Conservation (phyloP, 768 basidiomycete species). For the Podaxis sp. region DNA sequence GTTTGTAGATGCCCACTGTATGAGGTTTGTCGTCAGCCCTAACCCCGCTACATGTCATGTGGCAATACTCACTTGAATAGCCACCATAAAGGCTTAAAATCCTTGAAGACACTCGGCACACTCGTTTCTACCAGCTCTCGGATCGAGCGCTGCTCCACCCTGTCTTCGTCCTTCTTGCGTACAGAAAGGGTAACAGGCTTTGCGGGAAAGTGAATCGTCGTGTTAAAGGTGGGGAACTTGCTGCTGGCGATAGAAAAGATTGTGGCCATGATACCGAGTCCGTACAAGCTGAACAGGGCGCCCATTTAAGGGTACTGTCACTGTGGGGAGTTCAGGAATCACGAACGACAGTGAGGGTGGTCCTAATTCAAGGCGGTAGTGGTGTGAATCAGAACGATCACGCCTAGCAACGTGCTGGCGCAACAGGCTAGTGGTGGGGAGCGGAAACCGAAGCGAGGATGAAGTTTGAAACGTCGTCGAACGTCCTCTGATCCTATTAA, state of each 20-base stretch:
- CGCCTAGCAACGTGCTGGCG: not conserved
- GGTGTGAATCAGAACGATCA: not conserved
- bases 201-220: conserved; percentile 36
- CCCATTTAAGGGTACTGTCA: conserved; percentile 9
- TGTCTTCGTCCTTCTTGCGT: conserved; percentile 26
- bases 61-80: conserved; percentile 38
- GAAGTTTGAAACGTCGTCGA: not conserved
- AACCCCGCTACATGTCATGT: not conserved
- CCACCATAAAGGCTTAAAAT: conserved; percentile 49
- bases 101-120: conserved; percentile 40
- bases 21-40: not conserved
- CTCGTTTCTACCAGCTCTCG: conserved; percentile 37
- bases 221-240: conserved; percentile 21
- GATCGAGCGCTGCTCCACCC: conserved; percentile 36
- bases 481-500: not conserved
- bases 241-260: conserved; percentile 28
- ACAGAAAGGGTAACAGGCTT: conserved; percentile 36
- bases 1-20: conserved; percentile 67
- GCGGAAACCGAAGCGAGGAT: not conserved
- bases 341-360: not conserved
- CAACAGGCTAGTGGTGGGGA: not conserved
- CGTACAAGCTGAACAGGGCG: conserved; percentile 27
- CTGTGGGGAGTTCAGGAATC: not conserved
- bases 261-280: conserved; percentile 33
- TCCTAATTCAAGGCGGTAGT: not conserved